Evolutionary conservation across 768 basidiomycete species (phyloP).

Genomic region (Galerina marginata): DNA sequence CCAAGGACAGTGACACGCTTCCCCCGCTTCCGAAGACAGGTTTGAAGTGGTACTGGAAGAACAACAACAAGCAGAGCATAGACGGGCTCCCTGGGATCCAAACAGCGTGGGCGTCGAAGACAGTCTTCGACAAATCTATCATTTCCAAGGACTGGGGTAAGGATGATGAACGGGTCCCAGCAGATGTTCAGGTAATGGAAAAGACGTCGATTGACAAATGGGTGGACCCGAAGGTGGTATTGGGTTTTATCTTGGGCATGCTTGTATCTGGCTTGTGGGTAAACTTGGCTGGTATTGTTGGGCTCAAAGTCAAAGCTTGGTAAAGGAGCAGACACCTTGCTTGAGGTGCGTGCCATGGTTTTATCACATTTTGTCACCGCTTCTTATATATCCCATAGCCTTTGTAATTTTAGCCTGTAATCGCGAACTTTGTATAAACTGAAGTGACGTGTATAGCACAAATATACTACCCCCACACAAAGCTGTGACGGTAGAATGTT

Average conservation of each 20-base stretch:
- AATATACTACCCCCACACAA: too few relatives aligned
- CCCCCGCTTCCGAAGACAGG: constrained; percentile 39
- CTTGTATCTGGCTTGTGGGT: constrained; percentile 15
- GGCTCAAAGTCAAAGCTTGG: constrained; percentile 3
- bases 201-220: neutral
- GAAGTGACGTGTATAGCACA: too few relatives aligned
- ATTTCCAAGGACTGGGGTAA: constrained; percentile 18
- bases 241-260: constrained; percentile 17
- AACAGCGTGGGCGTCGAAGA: constrained; percentile 19
- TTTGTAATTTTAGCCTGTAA: too few relatives aligned
- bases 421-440: too few relatives aligned
- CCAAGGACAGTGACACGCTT: neutral
- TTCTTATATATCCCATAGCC: too few relatives aligned
- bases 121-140: constrained; percentile 11
- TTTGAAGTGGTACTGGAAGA: constrained; percentile 55
- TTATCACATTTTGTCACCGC: neutral
- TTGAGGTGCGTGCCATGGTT: neutral
- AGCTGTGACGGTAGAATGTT: too few relatives aligned
- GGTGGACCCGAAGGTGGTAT: constrained; percentile 13
- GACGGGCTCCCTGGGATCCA: constrained; percentile 24
- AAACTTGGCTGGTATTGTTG: constrained; percentile 2
- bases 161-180: constrained; percentile 18
- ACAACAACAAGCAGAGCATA: constrained; percentile 21
- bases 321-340: neutral
- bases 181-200: neutral